phyloP scores from a whole-genome alignment of 345 rosid species.

The Eucalyptus marginata region DNA sequence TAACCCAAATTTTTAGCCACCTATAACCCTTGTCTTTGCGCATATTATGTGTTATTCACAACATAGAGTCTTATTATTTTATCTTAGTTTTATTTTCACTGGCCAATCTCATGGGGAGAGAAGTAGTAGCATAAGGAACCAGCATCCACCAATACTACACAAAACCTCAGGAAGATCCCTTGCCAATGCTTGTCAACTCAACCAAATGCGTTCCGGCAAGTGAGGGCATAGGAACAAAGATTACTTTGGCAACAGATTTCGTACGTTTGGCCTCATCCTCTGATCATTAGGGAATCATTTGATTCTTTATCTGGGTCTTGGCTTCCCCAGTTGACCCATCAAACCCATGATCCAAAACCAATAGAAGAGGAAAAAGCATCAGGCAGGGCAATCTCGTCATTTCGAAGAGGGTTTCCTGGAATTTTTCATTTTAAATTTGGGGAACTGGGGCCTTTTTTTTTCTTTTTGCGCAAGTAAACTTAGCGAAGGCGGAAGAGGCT shows the following conservation, averaged over 20 bases:
- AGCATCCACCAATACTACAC: background rate
- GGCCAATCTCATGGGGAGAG: background rate
- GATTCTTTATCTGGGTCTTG: background rate
- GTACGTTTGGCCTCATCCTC: background rate
- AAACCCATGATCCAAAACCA: background rate
- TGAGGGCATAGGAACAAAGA: background rate
- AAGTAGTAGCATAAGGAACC: background rate
- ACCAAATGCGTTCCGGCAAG: background rate
- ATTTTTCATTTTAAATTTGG: background rate
- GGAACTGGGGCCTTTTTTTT: background rate
- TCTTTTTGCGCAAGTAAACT: background rate
- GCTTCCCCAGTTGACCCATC: background rate
- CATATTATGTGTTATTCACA: background rate
- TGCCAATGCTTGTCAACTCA: background rate
- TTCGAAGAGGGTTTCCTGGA: background rate
- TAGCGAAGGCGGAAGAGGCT: background rate
- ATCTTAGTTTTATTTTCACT: background rate
- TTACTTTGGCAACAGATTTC: background rate
- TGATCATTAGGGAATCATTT: background rate
- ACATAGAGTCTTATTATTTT: background rate
- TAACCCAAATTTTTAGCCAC: background rate
- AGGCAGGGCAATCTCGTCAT: background rate
- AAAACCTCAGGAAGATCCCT: background rate
- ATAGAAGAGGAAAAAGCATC: background rate
- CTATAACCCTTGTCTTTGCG: background rate